Percentiles rank a stretch among this genome's conserved stretches.
These are phyloP conservation scores for Phanerochaete carnosa DNA, from an alignment of 768 basidiomycete genomes.

Conservation along the genomic window DNA sequence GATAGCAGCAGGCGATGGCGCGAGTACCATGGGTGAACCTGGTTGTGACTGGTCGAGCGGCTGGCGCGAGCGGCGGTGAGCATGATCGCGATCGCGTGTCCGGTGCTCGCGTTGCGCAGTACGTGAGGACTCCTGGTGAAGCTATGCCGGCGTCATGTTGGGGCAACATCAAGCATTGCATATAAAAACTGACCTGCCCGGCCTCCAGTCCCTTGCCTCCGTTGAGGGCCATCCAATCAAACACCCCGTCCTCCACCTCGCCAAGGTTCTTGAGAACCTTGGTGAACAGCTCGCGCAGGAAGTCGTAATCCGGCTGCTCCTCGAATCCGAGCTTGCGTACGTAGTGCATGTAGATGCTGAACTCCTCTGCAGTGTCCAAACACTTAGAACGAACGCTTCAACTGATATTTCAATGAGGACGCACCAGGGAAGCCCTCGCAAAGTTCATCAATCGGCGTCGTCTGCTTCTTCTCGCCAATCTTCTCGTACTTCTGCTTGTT, in stretches of 20 bases:
- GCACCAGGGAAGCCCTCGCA: constrained; percentile 96
- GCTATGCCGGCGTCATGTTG: background rate
- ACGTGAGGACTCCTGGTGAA: constrained; percentile 35
- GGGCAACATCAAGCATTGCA: background rate
- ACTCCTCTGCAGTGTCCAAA: constrained; percentile 67
- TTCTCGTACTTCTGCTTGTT: constrained; percentile 99
- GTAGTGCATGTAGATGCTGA: constrained; percentile 98
- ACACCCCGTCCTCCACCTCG: constrained; percentile 88
- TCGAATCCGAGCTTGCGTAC: constrained; percentile 98
- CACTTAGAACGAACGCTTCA: background rate
- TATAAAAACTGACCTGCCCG: constrained; percentile 46
- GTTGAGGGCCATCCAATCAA: constrained; percentile 96
- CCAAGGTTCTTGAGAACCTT: constrained; percentile 87
- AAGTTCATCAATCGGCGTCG: constrained; percentile 84
- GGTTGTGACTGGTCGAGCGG: constrained; percentile 47
- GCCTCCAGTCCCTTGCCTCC: constrained; percentile 96
- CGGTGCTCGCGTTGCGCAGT: constrained; percentile 41
- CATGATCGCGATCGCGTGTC: constrained; percentile 47
- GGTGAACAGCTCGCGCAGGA: constrained; percentile 89
- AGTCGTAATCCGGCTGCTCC: constrained; percentile 97
- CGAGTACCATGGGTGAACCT: constrained; percentile 56
- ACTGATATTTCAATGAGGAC: constrained; percentile 21
- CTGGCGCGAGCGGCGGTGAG: constrained; percentile 53
- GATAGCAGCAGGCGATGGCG: constrained; percentile 63
- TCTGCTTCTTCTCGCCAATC: constrained; percentile 99